Evolutionary conservation across 768 basidiomycete species (phyloP).

Genomic region (Porpolomopsis calyptriformis): DNA sequence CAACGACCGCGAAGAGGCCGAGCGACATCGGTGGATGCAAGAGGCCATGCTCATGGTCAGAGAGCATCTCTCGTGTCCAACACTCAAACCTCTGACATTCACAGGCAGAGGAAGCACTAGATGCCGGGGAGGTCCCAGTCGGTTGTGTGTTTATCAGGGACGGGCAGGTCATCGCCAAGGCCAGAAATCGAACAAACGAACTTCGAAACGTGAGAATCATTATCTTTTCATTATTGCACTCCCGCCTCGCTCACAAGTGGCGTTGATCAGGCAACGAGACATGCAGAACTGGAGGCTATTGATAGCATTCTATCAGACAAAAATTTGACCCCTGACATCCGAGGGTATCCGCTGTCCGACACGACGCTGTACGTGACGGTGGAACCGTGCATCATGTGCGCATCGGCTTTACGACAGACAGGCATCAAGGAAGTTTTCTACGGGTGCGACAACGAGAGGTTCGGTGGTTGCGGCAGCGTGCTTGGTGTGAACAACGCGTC

Average conservation of each 20-base stretch:
- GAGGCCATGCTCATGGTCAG: slow-evolving; percentile 75
- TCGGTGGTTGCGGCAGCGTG: slow-evolving; percentile 95
- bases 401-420: slow-evolving; percentile 86
- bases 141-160: slow-evolving; percentile 91
- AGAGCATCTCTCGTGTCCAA: not conserved
- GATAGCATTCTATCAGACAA: slow-evolving; percentile 68
- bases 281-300: slow-evolving; percentile 96
- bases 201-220: slow-evolving; percentile 63
- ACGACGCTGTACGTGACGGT: slow-evolving; percentile 96
- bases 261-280: slow-evolving; percentile 74
- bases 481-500: slow-evolving; percentile 75
- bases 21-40: slow-evolving; percentile 63
- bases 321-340: slow-evolving; percentile 40
- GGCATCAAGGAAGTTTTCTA: slow-evolving; percentile 87
- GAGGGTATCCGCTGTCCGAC: slow-evolving; percentile 53
- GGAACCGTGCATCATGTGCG: slow-evolving; percentile 99
- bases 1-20: slow-evolving; percentile 3
- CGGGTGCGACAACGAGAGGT: slow-evolving; percentile 91
- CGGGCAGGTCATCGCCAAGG: slow-evolving; percentile 66
- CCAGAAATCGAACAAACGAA: slow-evolving; percentile 91
- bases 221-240: not conserved
- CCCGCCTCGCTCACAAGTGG: slow-evolving; percentile 5
- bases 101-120: slow-evolving; percentile 79
- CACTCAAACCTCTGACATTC: slow-evolving; percentile 9
- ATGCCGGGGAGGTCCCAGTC: slow-evolving; percentile 84